Percentiles rank a stretch among this genome's conserved stretches.
Conservation (phyloP, 2,329 filamentous ascomycete genomes). For the Laburnicola sp. region DNA sequence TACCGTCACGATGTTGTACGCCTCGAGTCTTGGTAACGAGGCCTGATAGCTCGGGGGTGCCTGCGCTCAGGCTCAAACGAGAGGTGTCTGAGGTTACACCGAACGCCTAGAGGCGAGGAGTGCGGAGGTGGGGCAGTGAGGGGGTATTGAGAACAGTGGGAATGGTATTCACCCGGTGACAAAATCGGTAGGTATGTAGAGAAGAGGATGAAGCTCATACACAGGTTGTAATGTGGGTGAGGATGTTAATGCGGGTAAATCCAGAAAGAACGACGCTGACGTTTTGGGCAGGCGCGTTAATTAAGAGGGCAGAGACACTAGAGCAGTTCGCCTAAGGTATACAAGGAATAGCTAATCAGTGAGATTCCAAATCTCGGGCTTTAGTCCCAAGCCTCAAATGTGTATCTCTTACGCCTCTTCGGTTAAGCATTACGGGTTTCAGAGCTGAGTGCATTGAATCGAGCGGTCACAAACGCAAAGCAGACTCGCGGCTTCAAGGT, state of each 20-base stretch:
- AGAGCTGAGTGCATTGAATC: constrained; percentile 1
- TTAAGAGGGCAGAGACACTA: constrained; percentile 14
- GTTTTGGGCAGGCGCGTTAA: constrained; percentile 9
- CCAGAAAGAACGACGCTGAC: constrained; percentile 4
- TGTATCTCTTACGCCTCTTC: not conserved
- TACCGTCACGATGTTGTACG: not conserved
- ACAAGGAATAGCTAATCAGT: constrained; percentile 1
- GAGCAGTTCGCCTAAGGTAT: constrained; percentile 15
- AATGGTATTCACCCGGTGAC: constrained; percentile 5
- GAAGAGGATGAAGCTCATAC: constrained; percentile 5
- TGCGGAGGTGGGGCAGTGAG: not conserved
- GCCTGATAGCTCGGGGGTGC: not conserved
- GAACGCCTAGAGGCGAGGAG: constrained; percentile 8
- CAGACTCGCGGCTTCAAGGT: constrained; percentile 4
- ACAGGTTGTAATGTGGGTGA: constrained; percentile 1
- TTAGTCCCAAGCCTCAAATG: no score
- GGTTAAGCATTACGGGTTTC: not conserved
- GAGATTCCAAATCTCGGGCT: not conserved
- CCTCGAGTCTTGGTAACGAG: no score
- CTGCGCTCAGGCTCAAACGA: constrained; percentile 16
- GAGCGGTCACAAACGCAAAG: not conserved
- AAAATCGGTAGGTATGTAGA: not conserved
- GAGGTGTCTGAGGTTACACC: constrained; percentile 10
- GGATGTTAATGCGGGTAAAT: constrained; percentile 18
- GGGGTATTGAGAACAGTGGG: constrained; percentile 6